Conservation (phyloP, 352 stramenopile genomes). For the Thalassiosira hispida region DNA sequence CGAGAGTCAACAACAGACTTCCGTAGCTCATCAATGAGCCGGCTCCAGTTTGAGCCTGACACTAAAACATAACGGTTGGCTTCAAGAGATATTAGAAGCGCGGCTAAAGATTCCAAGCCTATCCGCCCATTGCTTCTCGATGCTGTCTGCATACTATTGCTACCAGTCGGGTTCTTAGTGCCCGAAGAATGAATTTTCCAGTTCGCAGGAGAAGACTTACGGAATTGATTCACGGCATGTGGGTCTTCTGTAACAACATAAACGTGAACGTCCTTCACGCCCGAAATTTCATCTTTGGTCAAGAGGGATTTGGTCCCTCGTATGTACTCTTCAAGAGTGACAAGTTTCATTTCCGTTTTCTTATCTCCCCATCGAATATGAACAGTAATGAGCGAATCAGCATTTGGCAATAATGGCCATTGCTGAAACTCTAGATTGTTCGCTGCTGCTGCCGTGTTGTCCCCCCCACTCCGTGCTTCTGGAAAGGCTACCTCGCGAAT, state of each 20-base stretch:
- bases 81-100: slow-evolving; percentile 61
- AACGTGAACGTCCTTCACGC: slow-evolving; percentile 30
- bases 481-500: slow-evolving; percentile 22
- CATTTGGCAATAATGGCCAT: slow-evolving; percentile 9
- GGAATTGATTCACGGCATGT: slow-evolving; percentile 45
- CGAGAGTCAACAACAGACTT: slow-evolving; percentile 55
- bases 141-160: slow-evolving; percentile 44
- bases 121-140: slow-evolving; percentile 48
- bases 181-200: slow-evolving; percentile 60
- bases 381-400: slow-evolving; percentile 59
- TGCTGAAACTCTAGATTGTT: background rate
- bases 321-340: slow-evolving; percentile 55
- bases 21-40: slow-evolving; percentile 54
- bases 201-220: slow-evolving; percentile 18
- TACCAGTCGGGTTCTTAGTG: slow-evolving; percentile 3
- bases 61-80: slow-evolving; percentile 62
- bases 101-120: slow-evolving; percentile 51
- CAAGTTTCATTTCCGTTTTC: slow-evolving; percentile 64
- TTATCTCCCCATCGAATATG: slow-evolving; percentile 73
- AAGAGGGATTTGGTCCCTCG: slow-evolving; percentile 42
- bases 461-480: background rate
- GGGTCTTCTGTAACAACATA: slow-evolving; percentile 70
- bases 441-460: background rate
- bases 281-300: background rate
- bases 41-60: slow-evolving; percentile 63